Evolutionary conservation across 2,329 filamentous ascomycete species (phyloP).

Genomic region (Macrophomina tecta): DNA sequence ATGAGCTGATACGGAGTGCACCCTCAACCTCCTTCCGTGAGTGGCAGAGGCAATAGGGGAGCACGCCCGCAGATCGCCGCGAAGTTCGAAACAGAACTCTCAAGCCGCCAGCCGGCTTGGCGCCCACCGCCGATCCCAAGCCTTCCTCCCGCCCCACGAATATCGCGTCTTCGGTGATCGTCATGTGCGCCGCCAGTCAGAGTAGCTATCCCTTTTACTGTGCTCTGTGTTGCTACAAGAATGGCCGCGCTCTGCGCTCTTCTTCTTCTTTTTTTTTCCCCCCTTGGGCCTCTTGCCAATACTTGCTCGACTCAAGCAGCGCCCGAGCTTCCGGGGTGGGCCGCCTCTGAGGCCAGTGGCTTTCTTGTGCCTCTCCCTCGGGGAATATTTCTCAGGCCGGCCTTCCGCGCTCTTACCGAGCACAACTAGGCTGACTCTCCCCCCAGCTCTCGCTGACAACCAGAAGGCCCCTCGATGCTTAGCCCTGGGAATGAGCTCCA

Average conservation of each 20-base stretch:
- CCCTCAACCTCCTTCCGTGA: background rate
- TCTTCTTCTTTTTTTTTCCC: background rate
- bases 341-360: background rate
- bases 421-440: too few species aligned
- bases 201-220: background rate
- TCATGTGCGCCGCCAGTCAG: background rate
- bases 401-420: too few species aligned
- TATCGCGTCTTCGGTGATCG: background rate
- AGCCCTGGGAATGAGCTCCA: too few species aligned
- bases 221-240: background rate
- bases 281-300: background rate
- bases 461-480: too few species aligned
- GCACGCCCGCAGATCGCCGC: background rate
- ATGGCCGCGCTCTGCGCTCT: too few species aligned
- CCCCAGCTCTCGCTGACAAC: too few species aligned
- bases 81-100: background rate
- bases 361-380: too few species aligned
- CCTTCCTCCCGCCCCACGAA: background rate
- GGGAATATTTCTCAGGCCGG: too few species aligned
- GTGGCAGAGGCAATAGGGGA: background rate
- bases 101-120: slow-evolving; percentile 5
- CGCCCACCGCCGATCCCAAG: background rate
- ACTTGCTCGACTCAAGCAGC: background rate
- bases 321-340: background rate
- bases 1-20: background rate